phyloP scores from a whole-genome alignment of 148 eudicot species.

The Nyssa sinensis region DNA sequence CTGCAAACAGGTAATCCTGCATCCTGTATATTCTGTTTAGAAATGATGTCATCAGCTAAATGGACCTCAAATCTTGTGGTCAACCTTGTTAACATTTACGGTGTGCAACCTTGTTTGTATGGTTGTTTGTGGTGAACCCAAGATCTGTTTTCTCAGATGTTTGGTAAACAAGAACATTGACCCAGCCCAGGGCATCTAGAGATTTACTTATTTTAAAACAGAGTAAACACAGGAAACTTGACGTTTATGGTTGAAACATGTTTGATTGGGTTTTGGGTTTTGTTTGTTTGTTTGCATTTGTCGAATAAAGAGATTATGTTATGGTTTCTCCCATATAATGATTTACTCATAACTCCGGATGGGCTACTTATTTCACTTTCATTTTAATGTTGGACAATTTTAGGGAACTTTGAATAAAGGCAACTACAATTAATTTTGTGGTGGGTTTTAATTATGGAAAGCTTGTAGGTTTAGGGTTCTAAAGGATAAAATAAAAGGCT shows the following conservation, averaged over 20 bases:
- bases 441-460: too few species aligned
- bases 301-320: not conserved
- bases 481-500: too few species aligned
- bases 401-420: too few species aligned
- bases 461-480: too few species aligned
- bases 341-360: not conserved
- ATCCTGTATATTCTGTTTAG: slow-evolving; percentile 2
- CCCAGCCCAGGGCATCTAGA: not conserved
- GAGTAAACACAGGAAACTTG: not conserved
- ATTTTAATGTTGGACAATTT: not conserved
- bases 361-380: not conserved
- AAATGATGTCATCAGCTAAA: not conserved
- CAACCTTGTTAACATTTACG: not conserved
- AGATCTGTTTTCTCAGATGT: not conserved
- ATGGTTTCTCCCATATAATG: not conserved
- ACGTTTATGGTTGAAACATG: not conserved
- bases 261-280: not conserved
- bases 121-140: not conserved
- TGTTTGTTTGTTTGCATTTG: not conserved
- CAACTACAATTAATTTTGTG: too few species aligned
- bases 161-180: not conserved
- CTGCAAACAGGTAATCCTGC: slow-evolving; percentile 73
- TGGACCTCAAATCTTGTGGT: not conserved
- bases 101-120: not conserved
- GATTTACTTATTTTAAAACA: too few species aligned